These are phyloP conservation scores for Scorias spongiosa DNA, from an alignment of 2,329 filamentous ascomycete species.

Conservation along the genomic window DNA sequence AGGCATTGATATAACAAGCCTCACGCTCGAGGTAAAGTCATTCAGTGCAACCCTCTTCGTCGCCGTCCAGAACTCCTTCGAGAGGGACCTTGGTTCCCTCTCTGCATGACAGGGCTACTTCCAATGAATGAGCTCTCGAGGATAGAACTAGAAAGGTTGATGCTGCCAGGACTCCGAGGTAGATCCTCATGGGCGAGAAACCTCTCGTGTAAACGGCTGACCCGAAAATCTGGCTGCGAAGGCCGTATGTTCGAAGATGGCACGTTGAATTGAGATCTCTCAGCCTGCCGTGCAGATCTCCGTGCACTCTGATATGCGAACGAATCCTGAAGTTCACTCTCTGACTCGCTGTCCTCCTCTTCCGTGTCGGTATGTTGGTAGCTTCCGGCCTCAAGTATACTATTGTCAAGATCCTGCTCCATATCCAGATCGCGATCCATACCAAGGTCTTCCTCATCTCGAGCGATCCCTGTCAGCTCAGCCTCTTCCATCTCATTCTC, in stretches of 20 bases:
- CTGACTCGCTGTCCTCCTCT: slow-evolving; percentile 24
- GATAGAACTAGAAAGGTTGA: slow-evolving; percentile 19
- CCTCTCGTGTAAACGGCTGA: slow-evolving; percentile 13
- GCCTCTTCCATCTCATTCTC: slow-evolving; percentile 31
- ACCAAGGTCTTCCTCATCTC: slow-evolving; percentile 31
- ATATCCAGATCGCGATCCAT: slow-evolving; percentile 10
- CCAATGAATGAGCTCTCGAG: slow-evolving; percentile 22
- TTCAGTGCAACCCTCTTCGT: not conserved
- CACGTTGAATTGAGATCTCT: slow-evolving; percentile 1
- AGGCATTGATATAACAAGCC: too few relatives aligned
- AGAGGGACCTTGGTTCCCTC: slow-evolving; percentile 6
- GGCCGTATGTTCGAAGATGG: not conserved
- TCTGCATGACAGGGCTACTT: slow-evolving; percentile 20
- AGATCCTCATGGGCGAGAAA: slow-evolving; percentile 17
- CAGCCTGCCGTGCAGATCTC: slow-evolving; percentile 4
- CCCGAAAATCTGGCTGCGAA: not conserved
- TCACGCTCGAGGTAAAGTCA: too few relatives aligned
- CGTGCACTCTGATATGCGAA: slow-evolving; percentile 10
- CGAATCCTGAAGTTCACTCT: slow-evolving; percentile 13
- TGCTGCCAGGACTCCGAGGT: slow-evolving; percentile 18
- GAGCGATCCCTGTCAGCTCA: slow-evolving; percentile 30
- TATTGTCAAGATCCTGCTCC: slow-evolving; percentile 29
- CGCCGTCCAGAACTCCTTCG: slow-evolving; percentile 1
- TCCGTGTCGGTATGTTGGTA: slow-evolving; percentile 42
- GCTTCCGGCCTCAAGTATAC: slow-evolving; percentile 36